Evolutionary conservation across 1,284 basidiomycete genomes (phyloP), one percentile per base, ranked within the genome.

Genomic region (Ustilago shanxiensis): DNA sequence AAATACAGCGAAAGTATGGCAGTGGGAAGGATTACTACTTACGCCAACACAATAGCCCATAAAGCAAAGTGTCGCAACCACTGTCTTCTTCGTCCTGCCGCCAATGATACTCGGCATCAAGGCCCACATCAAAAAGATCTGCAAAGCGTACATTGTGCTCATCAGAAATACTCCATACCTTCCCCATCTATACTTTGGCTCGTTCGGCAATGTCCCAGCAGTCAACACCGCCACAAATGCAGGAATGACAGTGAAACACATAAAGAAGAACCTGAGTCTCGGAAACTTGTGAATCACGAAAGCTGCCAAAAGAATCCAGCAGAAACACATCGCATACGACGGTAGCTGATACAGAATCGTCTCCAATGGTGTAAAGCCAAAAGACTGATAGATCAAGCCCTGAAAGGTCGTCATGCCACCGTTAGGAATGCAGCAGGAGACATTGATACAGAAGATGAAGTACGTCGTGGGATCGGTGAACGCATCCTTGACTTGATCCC

Each of bases 81-180:
- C 77, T 29, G 79, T 81, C 65, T 82, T 81, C 60, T 85, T 84
- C 26, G 85, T 86, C 47, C 83, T 72, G 8, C 85, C 85, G 14
- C 81, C 83, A n/a, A 82, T 75, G 67, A 84, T 85, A 24, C 75
- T 80, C 4, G 79, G 75, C 63, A 86, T 80, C 14, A 86, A 62
- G 1, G 81, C 66, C 83, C 81, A 84, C 33, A 76, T 79, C 22
- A 80, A 74, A 65, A 83, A 82, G 13, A 68, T 54, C 29, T 81
- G 75, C 37, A 86, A 65, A n/a, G 78, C 77, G 39, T 79, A 82
- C 51, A 81, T 72, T 20, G 81, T 79, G 22, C 77, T 72, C 55
- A 85, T 80, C 28, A 84, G 66, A 54, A 83, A 84, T 16, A 77
- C 53, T 7, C 79, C 79, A 77, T 79, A 83, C 53, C 80, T 81